A percentile compares a stretch with the other conserved stretches of the same genome.
Evolutionary conservation across 176 grass and related monocot species (phyloP).

Genomic region (Juncus effusus): DNA sequence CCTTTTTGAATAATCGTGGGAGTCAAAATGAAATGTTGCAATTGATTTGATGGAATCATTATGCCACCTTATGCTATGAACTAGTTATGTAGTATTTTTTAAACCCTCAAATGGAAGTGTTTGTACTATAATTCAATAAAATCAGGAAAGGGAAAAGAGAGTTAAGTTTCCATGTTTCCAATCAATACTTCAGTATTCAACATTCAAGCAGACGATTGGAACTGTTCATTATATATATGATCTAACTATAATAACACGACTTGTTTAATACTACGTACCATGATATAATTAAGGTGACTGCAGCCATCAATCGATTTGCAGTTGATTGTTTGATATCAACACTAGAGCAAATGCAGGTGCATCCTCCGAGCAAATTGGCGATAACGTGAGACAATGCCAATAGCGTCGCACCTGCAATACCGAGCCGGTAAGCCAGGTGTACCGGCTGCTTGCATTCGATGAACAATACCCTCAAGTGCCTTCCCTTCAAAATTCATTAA

Average conservation of each 20-base stretch:
- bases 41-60: not conserved
- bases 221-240: not conserved
- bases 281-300: conserved; percentile 49
- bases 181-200: no score
- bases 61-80: not conserved
- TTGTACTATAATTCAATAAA: no score
- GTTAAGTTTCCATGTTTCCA: no score
- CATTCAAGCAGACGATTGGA: not conserved
- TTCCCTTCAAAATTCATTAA: conserved; percentile 33
- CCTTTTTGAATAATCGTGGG: no score
- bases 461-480: conserved; percentile 49
- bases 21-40: not conserved
- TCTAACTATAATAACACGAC: not conserved
- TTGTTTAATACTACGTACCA: conserved; percentile 34
- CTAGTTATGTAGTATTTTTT: no score
- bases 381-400: conserved; percentile 59
- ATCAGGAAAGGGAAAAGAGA: no score
- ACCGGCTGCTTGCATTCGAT: conserved; percentile 83
- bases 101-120: no score
- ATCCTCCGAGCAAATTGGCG: conserved; percentile 65
- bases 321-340: conserved; percentile 13
- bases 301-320: conserved; percentile 55
- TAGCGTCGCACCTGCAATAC: conserved; percentile 58
- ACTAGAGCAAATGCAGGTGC: conserved; percentile 58
- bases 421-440: conserved; percentile 67